These are phyloP conservation scores for Clavispora asparagi DNA, from an alignment of 805 yeast genomes.

Conservation along the genomic window DNA sequence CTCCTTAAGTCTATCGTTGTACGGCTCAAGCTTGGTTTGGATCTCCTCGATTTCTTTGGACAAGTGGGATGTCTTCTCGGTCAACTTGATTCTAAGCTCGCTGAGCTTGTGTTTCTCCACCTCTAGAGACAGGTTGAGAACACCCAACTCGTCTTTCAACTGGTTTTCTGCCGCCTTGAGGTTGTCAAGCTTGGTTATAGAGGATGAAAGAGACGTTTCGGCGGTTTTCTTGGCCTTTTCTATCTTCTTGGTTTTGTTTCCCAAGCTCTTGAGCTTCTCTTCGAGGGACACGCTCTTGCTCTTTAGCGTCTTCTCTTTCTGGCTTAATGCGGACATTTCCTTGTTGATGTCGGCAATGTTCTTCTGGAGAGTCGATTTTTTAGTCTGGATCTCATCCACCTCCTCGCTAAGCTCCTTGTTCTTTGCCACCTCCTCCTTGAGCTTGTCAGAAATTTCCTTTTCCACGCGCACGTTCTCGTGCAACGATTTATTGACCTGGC, in stretches of 20 bases:
- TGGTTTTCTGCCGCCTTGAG: conserved; percentile 41
- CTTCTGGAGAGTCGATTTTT: conserved; percentile 15
- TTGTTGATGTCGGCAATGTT: conserved; percentile 13
- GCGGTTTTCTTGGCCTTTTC: conserved; percentile 50
- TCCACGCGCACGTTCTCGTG: conserved; percentile 33
- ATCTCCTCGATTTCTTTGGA: conserved; percentile 59
- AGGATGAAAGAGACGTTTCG: conserved; percentile 38
- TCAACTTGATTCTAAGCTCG: conserved; percentile 57
- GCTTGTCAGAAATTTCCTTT: conserved; percentile 34
- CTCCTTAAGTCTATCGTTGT: conserved; percentile 63
- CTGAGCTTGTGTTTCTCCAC: conserved; percentile 56
- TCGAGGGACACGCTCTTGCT: conserved; percentile 63
- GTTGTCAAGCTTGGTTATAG: conserved; percentile 42
- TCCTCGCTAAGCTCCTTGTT: conserved; percentile 29
- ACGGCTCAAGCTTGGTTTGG: conserved; percentile 73
- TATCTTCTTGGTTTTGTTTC: conserved; percentile 52
- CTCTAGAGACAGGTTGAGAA: conserved; percentile 41
- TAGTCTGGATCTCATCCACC: conserved; percentile 29
- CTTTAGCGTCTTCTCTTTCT: conserved; percentile 27
- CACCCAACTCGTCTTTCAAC: conserved; percentile 39
- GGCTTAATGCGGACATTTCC: conserved; percentile 17
- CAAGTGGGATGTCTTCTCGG: conserved; percentile 67
- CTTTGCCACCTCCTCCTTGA: conserved; percentile 40
- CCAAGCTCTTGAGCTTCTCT: conserved; percentile 68
- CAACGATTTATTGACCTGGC: conserved; percentile 36